A percentile compares a stretch with the other conserved stretches of the same genome.
These are phyloP conservation scores for Daldinia sp. DNA, from an alignment of 2,329 filamentous ascomycete species.

Conservation along the genomic window DNA sequence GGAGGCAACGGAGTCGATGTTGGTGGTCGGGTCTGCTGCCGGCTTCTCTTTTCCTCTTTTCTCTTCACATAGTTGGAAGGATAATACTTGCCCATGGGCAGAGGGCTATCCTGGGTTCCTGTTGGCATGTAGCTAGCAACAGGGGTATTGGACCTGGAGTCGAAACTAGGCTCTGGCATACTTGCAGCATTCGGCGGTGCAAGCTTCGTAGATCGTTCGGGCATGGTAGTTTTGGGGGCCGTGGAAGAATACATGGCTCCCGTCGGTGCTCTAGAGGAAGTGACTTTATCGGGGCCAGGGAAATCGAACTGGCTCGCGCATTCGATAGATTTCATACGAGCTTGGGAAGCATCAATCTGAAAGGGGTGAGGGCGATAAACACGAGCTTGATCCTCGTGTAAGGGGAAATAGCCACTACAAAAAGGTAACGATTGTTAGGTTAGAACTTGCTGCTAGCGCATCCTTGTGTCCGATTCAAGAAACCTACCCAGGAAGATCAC, in stretches of 20 bases:
- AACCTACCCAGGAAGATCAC: conserved; percentile 70
- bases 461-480: conserved; percentile 13
- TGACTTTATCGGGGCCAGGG: conserved; percentile 30
- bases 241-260: conserved; percentile 43
- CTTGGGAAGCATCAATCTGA: conserved; percentile 57
- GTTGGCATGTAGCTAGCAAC: conserved; percentile 65
- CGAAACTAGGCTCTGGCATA: conserved; percentile 40
- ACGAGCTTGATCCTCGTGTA: conserved; percentile 67
- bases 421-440: conserved; percentile 17
- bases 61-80: conserved; percentile 69
- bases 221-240: conserved; percentile 38
- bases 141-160: conserved; percentile 55
- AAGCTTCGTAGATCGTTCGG: conserved; percentile 46
- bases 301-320: conserved; percentile 52
- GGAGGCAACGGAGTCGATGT: conserved; percentile 48
- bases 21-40: conserved; percentile 41
- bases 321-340: conserved; percentile 53
- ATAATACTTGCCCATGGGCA: conserved; percentile 73
- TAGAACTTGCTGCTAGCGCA: conserved; percentile 28
- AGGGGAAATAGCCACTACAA: conserved; percentile 69
- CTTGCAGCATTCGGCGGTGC: conserved; percentile 36
- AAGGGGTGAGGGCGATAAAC: conserved; percentile 66
- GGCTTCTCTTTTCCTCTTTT: conserved; percentile 49
- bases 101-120: conserved; percentile 60
- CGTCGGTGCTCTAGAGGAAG: conserved; percentile 34